These are phyloP conservation scores for Zanthoxylum bungeanum DNA, from an alignment of 345 rosid species.

Conservation along the genomic window DNA sequence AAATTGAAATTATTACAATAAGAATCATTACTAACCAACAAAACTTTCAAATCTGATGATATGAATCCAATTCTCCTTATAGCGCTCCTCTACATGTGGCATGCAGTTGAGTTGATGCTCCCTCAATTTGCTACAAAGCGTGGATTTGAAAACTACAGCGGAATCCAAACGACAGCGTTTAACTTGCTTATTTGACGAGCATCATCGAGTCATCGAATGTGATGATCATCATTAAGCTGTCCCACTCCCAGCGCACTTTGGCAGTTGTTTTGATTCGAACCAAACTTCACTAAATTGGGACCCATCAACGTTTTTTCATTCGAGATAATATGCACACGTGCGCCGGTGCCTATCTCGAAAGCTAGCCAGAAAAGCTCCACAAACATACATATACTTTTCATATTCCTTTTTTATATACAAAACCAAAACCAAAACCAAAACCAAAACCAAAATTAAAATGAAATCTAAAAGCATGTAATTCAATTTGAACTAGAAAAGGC, in stretches of 20 bases:
- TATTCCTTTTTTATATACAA: too few species aligned
- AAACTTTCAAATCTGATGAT: neutral
- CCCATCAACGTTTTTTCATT: conserved; percentile 23
- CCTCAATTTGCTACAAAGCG: neutral
- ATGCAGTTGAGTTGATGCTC: neutral
- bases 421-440: too few species aligned
- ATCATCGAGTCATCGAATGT: neutral
- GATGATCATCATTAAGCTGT: neutral
- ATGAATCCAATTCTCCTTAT: neutral
- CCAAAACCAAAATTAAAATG: too few species aligned
- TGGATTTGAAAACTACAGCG: too few species aligned
- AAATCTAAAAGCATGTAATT: neutral
- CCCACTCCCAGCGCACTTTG: conserved; percentile 2
- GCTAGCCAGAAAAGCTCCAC: conserved; percentile 28
- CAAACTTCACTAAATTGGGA: neutral
- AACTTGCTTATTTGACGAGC: neutral
- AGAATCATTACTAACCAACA: conserved; percentile 1
- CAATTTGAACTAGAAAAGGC: neutral
- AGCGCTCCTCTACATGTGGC: conserved; percentile 6
- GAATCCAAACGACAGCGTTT: conserved; percentile 9
- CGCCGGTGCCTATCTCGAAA: conserved; percentile 28
- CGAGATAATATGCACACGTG: conserved; percentile 46
- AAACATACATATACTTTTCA: neutral
- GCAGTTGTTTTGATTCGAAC: too few species aligned
- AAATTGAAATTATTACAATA: neutral